Conservation (phyloP, 106 monocot genomes). For the Gastrodia elata region DNA sequence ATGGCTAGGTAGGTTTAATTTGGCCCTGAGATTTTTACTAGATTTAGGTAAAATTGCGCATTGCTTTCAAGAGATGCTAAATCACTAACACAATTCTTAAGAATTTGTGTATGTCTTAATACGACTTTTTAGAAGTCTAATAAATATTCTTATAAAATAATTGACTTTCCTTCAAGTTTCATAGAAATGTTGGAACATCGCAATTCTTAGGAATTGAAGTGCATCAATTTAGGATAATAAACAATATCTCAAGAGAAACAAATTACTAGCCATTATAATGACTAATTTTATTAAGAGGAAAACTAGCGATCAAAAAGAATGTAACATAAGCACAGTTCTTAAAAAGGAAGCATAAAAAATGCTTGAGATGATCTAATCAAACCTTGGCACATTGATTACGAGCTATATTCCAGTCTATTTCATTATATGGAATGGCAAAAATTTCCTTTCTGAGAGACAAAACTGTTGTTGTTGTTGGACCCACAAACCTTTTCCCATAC, state of each 20-base stretch:
- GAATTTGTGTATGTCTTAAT: not conserved
- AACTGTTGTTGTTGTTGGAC: slow-evolving; percentile 52
- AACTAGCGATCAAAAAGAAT: no score
- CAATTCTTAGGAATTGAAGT: no score
- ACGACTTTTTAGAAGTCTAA: not conserved
- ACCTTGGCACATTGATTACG: slow-evolving; percentile 94
- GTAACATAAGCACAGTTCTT: not conserved
- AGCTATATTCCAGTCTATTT: slow-evolving; percentile 75
- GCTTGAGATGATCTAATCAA: no score
- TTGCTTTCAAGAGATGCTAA: no score
- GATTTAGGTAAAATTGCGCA: no score
- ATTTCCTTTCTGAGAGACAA: slow-evolving; percentile 70
- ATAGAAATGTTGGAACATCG: not conserved
- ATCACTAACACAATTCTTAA: not conserved
- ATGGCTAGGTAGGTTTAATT: no score
- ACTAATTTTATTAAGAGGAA: no score
- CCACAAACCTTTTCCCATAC: slow-evolving; percentile 95
- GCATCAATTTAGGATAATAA: no score
- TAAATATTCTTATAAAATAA: not conserved
- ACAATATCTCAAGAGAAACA: no score
- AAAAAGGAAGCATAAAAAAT: not conserved
- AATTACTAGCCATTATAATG: no score
- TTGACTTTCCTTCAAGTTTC: not conserved
- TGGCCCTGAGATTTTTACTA: no score
- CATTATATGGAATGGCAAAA: slow-evolving; percentile 42